Base-by-base conservation (phyloP, 2,329 filamentous ascomycete genomes). In the Fusarium sp. region DNA sequence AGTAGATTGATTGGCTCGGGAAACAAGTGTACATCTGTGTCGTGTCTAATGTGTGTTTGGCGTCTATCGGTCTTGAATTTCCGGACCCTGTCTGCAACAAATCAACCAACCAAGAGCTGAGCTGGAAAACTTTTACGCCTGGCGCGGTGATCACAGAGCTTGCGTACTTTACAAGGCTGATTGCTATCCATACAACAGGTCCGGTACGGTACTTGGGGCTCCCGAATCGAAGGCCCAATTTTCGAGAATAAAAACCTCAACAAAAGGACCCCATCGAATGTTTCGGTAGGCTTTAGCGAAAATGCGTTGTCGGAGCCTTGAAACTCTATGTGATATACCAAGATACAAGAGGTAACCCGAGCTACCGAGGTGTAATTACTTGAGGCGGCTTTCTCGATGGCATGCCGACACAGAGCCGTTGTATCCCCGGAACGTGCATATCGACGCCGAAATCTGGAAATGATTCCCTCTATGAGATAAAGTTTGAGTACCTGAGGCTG, bases 401-500 rank as follows among this genome's bases (percentile, higher is more conserved):
- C 18, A 67, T 46, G 50, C 75, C 63, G 64, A 67, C 30, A 19
- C 53, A 67, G 43, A 35, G 37, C 65, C 64, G 66, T 56, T 52
- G 33, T 66, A 61, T 49, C 40, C 30, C 53, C 46, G 63, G 61
- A 57, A 23, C 46, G 28, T 46, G 65, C 38, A 64, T 44, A 10
- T 49, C 23, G 57, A 64, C 60, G 32, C 44, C 44, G 47, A 35
- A 38, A 60, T 60, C 42, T 42, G 46, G 52, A 35, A 21, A 33
- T 21, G 8, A 19, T 62, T 46, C 37, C 25, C 40, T 57, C 23
- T 52, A 37, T 43, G 23, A 61, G 42, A 23, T 44, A 35, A 37
- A 44, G 47, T 60, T 46, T 62, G 30, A 42, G 62, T 64, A 53
- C n/a, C 28, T 66, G 70, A 71, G 70, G 72, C 70, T 77, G 65